Percentiles rank a stretch among this genome's conserved stretches.
Evolutionary conservation across 345 rosid genomes (phyloP).

Genomic region (Rhodamnia argentea): DNA sequence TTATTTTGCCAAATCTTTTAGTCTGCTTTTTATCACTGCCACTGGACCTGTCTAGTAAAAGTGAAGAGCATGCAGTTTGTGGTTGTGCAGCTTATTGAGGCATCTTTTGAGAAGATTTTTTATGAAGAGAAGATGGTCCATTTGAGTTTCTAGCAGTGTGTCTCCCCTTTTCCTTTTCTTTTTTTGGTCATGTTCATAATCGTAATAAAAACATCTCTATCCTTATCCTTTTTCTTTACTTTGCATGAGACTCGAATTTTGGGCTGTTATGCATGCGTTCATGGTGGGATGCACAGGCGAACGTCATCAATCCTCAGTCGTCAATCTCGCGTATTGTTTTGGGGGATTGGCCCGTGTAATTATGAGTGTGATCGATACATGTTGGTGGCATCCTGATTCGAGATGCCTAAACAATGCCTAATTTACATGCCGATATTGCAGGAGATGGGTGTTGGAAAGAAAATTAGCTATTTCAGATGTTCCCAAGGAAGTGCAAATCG

Average conservation of each 20-base stretch:
- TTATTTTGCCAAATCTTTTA: not conserved
- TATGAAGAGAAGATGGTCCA: not conserved
- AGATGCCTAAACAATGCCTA: not conserved
- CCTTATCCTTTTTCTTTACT: not conserved
- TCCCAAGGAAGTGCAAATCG: conserved; percentile 80
- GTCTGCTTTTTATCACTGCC: not conserved
- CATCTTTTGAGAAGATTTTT: not conserved
- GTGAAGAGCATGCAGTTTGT: not conserved
- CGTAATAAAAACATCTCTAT: not conserved
- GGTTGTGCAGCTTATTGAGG: not conserved
- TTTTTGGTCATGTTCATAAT: not conserved
- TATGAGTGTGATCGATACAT: not conserved
- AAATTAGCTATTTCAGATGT: conserved; percentile 82
- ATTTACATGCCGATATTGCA: conserved; percentile 24
- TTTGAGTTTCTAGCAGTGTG: not conserved
- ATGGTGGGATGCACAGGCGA: not conserved
- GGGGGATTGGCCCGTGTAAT: not conserved
- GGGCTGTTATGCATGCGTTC: not conserved
- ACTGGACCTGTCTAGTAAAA: not conserved
- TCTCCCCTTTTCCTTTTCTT: not conserved
- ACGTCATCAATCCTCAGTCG: not conserved
- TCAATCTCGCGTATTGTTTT: not conserved
- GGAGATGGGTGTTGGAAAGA: conserved; percentile 93
- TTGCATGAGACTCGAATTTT: not conserved
- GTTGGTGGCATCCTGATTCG: not conserved